Conservation (phyloP, 169 alveolate genomes). For the Plasmodium chabaudi region DNA sequence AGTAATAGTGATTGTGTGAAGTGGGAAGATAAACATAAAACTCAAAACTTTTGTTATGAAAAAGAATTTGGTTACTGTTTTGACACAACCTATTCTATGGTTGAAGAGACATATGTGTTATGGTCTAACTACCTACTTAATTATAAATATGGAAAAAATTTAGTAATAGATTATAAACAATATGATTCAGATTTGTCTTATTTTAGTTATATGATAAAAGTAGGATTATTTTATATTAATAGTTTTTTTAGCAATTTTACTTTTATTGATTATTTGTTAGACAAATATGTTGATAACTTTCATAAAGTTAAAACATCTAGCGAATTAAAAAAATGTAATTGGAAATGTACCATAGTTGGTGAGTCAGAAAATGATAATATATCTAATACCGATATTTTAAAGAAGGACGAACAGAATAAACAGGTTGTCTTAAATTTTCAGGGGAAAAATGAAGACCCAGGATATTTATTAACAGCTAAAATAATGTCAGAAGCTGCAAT, state of each 20-base stretch:
- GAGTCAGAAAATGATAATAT: conserved; percentile 1
- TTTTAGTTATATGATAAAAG: conserved; percentile 18
- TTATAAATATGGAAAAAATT: conserved; percentile 59
- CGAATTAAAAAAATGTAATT: conserved; percentile 38
- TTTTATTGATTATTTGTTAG: conserved; percentile 9
- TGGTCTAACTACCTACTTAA: conserved; percentile 73
- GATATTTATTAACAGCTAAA: conserved; percentile 60
- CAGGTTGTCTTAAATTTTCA: conserved; percentile 21
- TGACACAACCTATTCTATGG: conserved; percentile 31
- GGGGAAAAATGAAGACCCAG: conserved; percentile 73
- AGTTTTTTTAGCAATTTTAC: conserved; percentile 10
- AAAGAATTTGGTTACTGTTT: conserved; percentile 71
- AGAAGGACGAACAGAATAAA: background rate
- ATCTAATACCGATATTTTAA: background rate
- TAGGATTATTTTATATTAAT: background rate
- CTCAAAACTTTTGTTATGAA: conserved; percentile 37
- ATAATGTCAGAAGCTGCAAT: conserved; percentile 54
- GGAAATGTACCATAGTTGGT: conserved; percentile 50
- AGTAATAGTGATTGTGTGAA: background rate
- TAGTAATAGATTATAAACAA: conserved; percentile 37
- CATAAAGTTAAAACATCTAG: conserved; percentile 41
- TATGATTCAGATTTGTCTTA: conserved; percentile 42
- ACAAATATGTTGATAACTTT: conserved; percentile 28
- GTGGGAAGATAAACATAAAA: background rate
- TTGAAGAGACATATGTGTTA: conserved; percentile 63